phyloP scores from a whole-genome alignment of 2,329 filamentous ascomycete genomes.

The Claviceps citrina region DNA sequence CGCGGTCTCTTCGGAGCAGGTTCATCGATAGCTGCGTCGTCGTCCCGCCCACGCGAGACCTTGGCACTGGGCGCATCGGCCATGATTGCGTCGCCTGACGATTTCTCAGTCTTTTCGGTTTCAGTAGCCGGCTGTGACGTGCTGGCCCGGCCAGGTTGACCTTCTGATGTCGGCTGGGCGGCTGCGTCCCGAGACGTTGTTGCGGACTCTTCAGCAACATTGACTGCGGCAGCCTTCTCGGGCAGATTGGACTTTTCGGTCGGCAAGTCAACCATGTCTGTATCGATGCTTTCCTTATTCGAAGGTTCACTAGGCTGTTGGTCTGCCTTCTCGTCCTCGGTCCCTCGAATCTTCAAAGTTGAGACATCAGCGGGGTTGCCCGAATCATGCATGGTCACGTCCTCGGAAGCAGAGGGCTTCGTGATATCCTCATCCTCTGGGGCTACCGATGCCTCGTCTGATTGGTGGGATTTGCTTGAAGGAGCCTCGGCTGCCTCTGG shows the following conservation, averaged over 20 bases:
- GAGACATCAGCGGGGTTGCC: background rate
- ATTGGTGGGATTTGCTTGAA: background rate
- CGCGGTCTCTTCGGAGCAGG: constrained; percentile 69
- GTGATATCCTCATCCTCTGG: background rate
- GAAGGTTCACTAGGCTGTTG: background rate
- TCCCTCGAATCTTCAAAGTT: background rate
- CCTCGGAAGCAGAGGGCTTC: constrained; percentile 3
- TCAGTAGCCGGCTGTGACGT: constrained; percentile 26
- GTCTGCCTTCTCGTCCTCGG: background rate
- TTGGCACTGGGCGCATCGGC: constrained; percentile 43
- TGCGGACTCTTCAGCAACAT: constrained; percentile 6
- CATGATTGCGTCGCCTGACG: constrained; percentile 33
- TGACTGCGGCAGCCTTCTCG: constrained; percentile 8
- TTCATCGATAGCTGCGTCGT: constrained; percentile 48
- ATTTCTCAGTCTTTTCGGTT: constrained; percentile 19
- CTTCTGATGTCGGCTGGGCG: constrained; percentile 17
- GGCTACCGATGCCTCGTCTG: background rate
- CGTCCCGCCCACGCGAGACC: constrained; percentile 59
- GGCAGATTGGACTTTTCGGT: constrained; percentile 5
- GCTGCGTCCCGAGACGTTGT: constrained; percentile 9
- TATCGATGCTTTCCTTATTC: constrained; percentile 7
- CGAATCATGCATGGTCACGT: background rate
- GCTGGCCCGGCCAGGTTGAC: constrained; percentile 21
- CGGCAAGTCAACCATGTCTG: constrained; percentile 14
- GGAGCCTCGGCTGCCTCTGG: background rate